Conservation (phyloP, 805 yeast species). For the Candida cerambycidarum region DNA sequence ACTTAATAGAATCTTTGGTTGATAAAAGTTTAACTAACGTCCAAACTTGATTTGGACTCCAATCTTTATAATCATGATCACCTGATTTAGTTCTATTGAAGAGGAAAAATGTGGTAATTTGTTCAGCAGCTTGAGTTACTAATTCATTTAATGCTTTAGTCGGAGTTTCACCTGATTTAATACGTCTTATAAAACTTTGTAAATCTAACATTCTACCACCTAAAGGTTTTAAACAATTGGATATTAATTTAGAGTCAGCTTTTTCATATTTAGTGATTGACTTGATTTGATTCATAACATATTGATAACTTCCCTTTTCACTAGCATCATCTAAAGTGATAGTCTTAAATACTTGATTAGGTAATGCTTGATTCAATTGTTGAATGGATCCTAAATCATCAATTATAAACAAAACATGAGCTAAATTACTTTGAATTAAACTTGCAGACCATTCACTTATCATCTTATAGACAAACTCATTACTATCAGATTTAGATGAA, state of each 20-base stretch:
- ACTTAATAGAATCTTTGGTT: constrained; percentile 43
- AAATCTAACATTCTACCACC: constrained; percentile 96
- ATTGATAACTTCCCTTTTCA: constrained; percentile 62
- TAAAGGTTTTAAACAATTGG: constrained; percentile 62
- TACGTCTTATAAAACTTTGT: constrained; percentile 84
- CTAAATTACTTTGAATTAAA: constrained; percentile 72
- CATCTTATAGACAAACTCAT: constrained; percentile 67
- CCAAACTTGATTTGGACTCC: constrained; percentile 88
- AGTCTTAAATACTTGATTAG: constrained; percentile 82
- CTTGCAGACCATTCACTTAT: constrained; percentile 88
- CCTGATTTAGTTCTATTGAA: constrained; percentile 21
- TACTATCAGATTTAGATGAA: constrained; percentile 45
- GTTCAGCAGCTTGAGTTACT: constrained; percentile 83
- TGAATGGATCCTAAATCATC: constrained; percentile 79
- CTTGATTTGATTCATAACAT: constrained; percentile 57
- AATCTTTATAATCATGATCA: constrained; percentile 40
- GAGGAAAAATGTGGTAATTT: constrained; percentile 77
- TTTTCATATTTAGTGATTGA: constrained; percentile 21
- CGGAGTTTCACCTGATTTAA: constrained; percentile 85
- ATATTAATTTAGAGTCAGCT: constrained; percentile 34
- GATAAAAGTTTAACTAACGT: constrained; percentile 66
- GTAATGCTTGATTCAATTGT: constrained; percentile 67
- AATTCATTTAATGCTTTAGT: constrained; percentile 73
- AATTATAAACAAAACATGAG: constrained; percentile 87
- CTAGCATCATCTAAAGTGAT: constrained; percentile 82